These are phyloP conservation scores for Digitaria exilis DNA, from an alignment of 202 grass and related monocot genomes.

Conservation along the genomic window DNA sequence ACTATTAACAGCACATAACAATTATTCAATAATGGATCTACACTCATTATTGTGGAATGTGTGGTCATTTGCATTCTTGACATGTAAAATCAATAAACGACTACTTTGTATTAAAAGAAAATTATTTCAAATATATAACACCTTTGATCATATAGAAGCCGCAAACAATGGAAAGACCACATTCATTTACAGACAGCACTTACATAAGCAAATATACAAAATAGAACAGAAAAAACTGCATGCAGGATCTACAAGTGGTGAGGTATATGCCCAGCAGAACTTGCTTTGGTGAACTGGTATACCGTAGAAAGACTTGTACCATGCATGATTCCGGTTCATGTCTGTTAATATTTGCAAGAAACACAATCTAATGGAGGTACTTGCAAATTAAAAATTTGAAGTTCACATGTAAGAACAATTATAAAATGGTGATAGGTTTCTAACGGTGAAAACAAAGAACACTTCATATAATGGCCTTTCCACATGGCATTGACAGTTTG, in stretches of 20 bases:
- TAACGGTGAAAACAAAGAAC: not conserved
- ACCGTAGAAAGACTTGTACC: not conserved
- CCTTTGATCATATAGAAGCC: not conserved
- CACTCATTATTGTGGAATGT: not conserved
- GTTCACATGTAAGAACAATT: not conserved
- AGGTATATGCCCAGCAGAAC: not conserved
- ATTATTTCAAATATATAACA: not conserved
- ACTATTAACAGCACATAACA: not conserved
- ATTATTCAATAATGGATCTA: not conserved
- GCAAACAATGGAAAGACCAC: not conserved
- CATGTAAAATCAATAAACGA: not conserved
- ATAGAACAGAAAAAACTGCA: not conserved
- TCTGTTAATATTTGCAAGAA: no score
- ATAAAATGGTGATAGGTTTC: not conserved
- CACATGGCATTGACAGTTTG: not conserved
- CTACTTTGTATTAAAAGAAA: not conserved
- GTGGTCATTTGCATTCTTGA: not conserved
- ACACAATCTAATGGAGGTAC: not conserved
- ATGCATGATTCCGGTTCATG: not conserved
- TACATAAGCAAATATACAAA: not conserved
- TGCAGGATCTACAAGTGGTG: not conserved
- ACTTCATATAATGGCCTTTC: not conserved
- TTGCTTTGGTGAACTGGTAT: not conserved
- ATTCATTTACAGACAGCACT: slow-evolving; percentile 7
- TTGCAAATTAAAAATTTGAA: not conserved